Base-by-base conservation (phyloP, 2,329 filamentous ascomycete species). In the Lachnellula arida region DNA sequence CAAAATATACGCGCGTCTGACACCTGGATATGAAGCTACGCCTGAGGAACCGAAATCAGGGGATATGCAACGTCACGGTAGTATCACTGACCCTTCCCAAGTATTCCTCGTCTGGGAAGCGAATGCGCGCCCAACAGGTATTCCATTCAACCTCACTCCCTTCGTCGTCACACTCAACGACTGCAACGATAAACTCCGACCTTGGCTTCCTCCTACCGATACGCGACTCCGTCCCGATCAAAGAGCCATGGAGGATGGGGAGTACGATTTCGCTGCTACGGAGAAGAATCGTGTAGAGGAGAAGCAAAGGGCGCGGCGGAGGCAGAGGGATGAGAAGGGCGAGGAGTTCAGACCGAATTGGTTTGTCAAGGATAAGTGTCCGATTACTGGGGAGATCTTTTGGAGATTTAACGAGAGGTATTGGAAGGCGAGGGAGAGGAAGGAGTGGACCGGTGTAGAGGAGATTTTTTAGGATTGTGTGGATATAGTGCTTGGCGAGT, bases 211-310 rank as follows among this genome's bases (percentile, higher is more conserved):
- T 39, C 94, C 94, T 0, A 99, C 94, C 0, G 94, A 99, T 71
- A 96, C 93, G 1, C 81, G 94, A n/a, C 78, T 96, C 34, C 81
- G 94, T 32, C 93, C 94, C 0, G 94, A 99, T 72, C 94, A 99
- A 75, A 82, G 94, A 11, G 94, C 94, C 2, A 99, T 99, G 94
- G 94, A 99, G 71, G 92, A 97, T 59, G 94, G 93, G n/a, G 84
- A 92, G 73, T 99, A 99, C 69, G 93, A 97, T 67, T 80, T 94
- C 57, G 94, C 94, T 1, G 94, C 93, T 0, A 83, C 82, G 5
- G 94, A 99, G 77, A 99, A 99, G 82, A 94, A 93, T 68, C 81
- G 94, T 1, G 82, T 99, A 0, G 94, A 99, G 73, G 89, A 97
- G 75, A 91, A 86, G 61, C 94, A 99, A 77, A 81, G 94, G 57